Evolutionary conservation across 2,329 filamentous ascomycete genomes (phyloP).

Genomic region (Pseudocercospora musae): DNA sequence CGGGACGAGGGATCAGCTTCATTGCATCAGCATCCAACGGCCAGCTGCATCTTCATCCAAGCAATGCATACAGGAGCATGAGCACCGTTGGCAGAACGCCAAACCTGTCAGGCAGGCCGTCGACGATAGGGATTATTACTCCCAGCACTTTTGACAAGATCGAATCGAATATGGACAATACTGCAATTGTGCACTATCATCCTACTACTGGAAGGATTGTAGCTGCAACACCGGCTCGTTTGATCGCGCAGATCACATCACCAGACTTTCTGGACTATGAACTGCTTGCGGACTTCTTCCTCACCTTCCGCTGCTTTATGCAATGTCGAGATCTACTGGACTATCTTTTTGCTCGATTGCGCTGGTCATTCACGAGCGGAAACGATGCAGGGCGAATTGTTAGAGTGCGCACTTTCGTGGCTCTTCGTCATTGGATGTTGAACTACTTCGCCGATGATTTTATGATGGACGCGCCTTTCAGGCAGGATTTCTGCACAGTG

Average conservation of each 20-base stretch:
- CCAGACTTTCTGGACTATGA: constrained; percentile 96
- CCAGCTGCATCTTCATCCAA: constrained; percentile 22
- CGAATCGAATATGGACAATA: constrained; percentile 77
- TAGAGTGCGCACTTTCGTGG: constrained; percentile 92
- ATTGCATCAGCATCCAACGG: constrained; percentile 15
- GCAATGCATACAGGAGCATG: constrained; percentile 7
- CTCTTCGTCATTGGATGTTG: constrained; percentile 91
- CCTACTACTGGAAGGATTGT: constrained; percentile 68
- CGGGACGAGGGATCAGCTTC: constrained; percentile 25
- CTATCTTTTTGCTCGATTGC: constrained; percentile 78
- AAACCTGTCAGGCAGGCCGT: constrained; percentile 10
- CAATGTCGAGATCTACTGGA: constrained; percentile 71
- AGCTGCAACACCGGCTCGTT: constrained; percentile 82
- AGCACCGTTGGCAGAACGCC: constrained; percentile 11
- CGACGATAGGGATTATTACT: constrained; percentile 20
- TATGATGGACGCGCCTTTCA: constrained; percentile 68
- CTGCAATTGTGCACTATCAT: constrained; percentile 78
- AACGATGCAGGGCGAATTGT: constrained; percentile 82
- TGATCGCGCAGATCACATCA: constrained; percentile 95
- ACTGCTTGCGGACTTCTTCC: constrained; percentile 93
- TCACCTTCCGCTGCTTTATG: constrained; percentile 88
- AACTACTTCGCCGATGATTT: constrained; percentile 99
- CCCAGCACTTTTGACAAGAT: constrained; percentile 80
- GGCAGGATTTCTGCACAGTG: constrained; percentile 73
- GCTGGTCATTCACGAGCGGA: constrained; percentile 76